A percentile compares a stretch with the other conserved stretches of the same genome.
Conservation (phyloP, 2,329 filamentous ascomycete species). For the Fusarium mundagurra region DNA sequence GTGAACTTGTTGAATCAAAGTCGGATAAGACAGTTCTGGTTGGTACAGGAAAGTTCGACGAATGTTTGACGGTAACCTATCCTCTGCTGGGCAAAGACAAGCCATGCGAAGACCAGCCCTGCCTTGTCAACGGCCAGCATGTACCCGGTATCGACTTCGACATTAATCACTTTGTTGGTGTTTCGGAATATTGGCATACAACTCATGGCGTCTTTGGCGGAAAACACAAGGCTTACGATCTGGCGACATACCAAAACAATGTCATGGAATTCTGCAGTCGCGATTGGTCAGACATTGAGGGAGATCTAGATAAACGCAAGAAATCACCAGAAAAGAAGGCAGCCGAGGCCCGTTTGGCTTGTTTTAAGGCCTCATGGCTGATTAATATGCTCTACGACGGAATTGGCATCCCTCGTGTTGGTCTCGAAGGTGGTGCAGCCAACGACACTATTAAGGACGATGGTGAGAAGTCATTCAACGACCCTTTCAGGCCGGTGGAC, state of each 20-base stretch:
- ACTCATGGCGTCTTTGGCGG: conserved; percentile 93
- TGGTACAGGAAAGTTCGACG: conserved; percentile 87
- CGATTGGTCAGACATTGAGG: conserved; percentile 81
- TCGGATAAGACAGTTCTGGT: conserved; percentile 66
- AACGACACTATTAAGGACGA: conserved; percentile 80
- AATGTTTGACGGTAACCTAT: conserved; percentile 83
- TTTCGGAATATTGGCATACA: conserved; percentile 99
- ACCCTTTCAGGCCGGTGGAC: conserved; percentile 91
- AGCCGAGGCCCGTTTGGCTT: conserved; percentile 84
- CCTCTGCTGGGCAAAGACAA: conserved; percentile 91
- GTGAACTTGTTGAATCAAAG: conserved; percentile 59
- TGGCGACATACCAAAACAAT: conserved; percentile 85
- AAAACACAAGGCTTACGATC: conserved; percentile 85
- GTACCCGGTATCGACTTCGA: conserved; percentile 96
- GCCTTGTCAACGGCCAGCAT: conserved; percentile 89
- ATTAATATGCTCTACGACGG: conserved; percentile 97
- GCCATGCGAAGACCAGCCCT: conserved; percentile 83
- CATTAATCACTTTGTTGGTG: conserved; percentile 96
- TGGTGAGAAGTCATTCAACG: conserved; percentile 74
- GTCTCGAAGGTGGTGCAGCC: conserved; percentile 72
- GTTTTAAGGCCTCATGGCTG: conserved; percentile 98
- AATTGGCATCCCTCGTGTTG: conserved; percentile 89
- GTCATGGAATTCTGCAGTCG: conserved; percentile 87
- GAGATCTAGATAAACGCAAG: conserved; percentile 70
- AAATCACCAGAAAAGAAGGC: conserved; percentile 82